Conservation (phyloP, 768 basidiomycete genomes). For the Lanmaoa pseudosensibilis region DNA sequence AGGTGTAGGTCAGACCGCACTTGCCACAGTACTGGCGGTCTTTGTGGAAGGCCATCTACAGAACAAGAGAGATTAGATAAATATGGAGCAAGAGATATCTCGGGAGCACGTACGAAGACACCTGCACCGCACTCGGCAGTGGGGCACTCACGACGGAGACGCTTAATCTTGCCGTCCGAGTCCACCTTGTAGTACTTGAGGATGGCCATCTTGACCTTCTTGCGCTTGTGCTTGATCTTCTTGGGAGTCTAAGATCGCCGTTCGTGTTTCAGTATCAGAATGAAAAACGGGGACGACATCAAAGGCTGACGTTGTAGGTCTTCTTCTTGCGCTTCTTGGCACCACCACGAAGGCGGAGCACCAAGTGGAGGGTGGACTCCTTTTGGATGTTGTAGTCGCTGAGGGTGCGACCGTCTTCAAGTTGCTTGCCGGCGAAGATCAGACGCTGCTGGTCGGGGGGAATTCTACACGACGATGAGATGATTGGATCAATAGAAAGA, state of each 20-base stretch:
- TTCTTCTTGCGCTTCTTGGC: conserved; percentile 99
- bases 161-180: conserved; percentile 99
- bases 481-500: not conserved
- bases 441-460: conserved; percentile 95
- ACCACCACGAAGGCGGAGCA: conserved; percentile 98
- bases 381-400: conserved; percentile 98
- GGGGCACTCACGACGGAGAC: conserved; percentile 95
- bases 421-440: conserved; percentile 99
- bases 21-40: conserved; percentile 99
- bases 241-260: conserved; percentile 75
- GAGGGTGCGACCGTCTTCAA: conserved; percentile 97
- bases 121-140: conserved; percentile 81
- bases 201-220: conserved; percentile 99
- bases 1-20: conserved; percentile 86
- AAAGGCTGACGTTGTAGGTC: conserved; percentile 87
- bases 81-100: not conserved
- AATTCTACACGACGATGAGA: conserved; percentile 49
- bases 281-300: not conserved
- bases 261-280: conserved; percentile 4
- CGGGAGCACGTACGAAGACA: conserved; percentile 64
- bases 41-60: conserved; percentile 96
- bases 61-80: conserved; percentile 14
- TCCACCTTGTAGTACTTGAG: conserved; percentile 99
- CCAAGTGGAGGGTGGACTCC: conserved; percentile 97
- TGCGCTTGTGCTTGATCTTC: conserved; percentile 99